Base-by-base conservation (phyloP, 2,329 filamentous ascomycete species). In the Ceratocystis colombiana region DNA sequence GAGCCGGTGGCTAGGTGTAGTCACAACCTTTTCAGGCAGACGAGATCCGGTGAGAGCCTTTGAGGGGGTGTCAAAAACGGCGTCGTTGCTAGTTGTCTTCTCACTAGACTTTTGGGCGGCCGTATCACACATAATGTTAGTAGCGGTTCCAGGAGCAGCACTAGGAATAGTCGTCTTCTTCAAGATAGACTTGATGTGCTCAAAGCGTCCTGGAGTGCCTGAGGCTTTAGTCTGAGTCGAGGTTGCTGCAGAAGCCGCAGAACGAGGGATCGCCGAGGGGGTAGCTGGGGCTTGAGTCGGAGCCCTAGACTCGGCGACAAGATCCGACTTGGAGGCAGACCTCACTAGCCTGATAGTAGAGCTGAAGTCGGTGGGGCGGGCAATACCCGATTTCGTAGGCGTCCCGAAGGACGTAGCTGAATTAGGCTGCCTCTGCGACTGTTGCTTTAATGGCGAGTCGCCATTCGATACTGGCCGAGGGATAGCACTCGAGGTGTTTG, bases 1-100 rank as follows among this genome's bases (percentile, higher is more conserved):
- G 46, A 79, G 73, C 74, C 85, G 88, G 28, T 85, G 82, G 41
- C 86, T 85, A 6, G 88, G 88, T 0, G 88, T 90, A 4, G 84
- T 85, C 65, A 84, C 76, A 5, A 82, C 79, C 12, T 45, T 55
- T n/a, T 64, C 67, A 12, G 64, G 44, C 20, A 55, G 48, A 20
- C 48, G 48, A 1, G 78, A 76, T 7, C 73, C 76, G 1, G 82
- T 79, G 0, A 79, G 79, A 7, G 71, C 68, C 28, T 74, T 72
- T 1, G 67, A 66, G 7, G 66, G 12, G 12, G 67, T 45, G 4
- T 41, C 22, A n/a, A 65, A 30, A 65, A 37, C 4, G 83, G 80
- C 25, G 84, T 77, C 37, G 22, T 78, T 76, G 68, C 79, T 80
- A 70, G 78, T 76, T 17, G 74, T 70, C 68, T 79, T 78, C 65